Evolutionary conservation across 129 eudicot genomes (phyloP).

Genomic region (Centrapalus pauciflorus): DNA sequence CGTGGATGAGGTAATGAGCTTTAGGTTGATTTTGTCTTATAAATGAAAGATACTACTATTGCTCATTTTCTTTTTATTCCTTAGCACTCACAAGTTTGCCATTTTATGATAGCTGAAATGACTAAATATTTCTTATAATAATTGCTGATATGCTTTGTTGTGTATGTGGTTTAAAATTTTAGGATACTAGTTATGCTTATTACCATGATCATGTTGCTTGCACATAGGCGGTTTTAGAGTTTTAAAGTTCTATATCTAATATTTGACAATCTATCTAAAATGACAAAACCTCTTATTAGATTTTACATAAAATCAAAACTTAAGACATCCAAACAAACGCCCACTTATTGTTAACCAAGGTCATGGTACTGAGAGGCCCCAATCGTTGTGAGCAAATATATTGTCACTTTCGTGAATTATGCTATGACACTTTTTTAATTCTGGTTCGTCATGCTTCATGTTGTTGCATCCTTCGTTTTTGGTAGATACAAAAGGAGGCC

Average conservation of each 20-base stretch:
- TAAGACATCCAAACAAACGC: no score
- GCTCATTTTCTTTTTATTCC: background rate
- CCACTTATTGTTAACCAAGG: background rate
- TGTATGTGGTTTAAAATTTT: no score
- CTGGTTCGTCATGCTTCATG: background rate
- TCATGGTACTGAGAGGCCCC: background rate
- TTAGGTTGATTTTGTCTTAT: background rate
- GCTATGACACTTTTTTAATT: background rate
- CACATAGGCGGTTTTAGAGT: no score
- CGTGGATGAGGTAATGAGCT: conserved; percentile 53
- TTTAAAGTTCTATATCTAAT: no score
- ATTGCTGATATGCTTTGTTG: no score
- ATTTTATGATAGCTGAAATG: background rate
- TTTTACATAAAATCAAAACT: no score
- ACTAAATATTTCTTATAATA: no score
- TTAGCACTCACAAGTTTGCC: background rate
- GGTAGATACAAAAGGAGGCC: conserved; percentile 65
- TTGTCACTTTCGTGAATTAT: background rate
- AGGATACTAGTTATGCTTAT: no score
- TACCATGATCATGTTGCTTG: no score
- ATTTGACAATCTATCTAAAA: no score
- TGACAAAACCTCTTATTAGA: no score
- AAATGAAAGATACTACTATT: background rate
- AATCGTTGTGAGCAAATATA: background rate
- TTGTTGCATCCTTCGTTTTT: conserved; percentile 7